Evolutionary conservation across 495 filamentous ascomycete genomes (phyloP), one percentile per base, ranked within the genome.

Genomic region (Podospora bellae-mahoneyi): DNA sequence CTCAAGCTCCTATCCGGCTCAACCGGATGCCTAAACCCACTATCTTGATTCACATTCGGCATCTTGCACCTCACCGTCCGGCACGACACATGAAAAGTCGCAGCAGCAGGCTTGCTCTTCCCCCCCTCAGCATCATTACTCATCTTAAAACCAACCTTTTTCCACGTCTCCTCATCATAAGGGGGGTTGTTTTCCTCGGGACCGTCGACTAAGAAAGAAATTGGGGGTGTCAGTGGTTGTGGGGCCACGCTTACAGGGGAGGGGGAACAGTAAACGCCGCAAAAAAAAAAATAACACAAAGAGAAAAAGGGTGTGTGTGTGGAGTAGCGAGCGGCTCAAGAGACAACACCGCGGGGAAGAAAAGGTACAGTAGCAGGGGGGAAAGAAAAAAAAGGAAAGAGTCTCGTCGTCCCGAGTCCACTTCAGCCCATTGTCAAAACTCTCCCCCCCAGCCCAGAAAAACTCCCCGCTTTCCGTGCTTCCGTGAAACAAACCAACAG

Each of bases 11-110:
- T 79, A 77, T 93, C 89, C 18, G 94, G 93, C 79, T 97, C 90
- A 5, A 77, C 80, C 2, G 77, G 76, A 76, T 97, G 91, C 62
- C 86, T 84, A n/a, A 84, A 72, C 0, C 92, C 94, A 2, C 87
- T 92, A 20, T 82, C 82, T 18, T 84, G 92, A 77, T 96, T 85
- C 2, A 94, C 90, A 72, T 97, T 97, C 5, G 93, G 93, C 65
- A 97, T 76, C 64, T 87, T 89, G 77, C 94, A 97, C 32, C 94
- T 87, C 60, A 88, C 84, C 2, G 91, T 93, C 18, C 91, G 86
- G 74, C 89, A 91, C 4, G 88, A 89, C 16, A 93, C 88, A 72
- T 85, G 79, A 62, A 84, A 84, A 5, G 67, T 68, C 27, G 76
- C 30, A 23, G 23, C 23, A 23, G 23, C 23, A 23, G 23, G 23